A percentile compares a stretch with the other conserved stretches of the same genome.
These are phyloP conservation scores for Phytophthora multivora DNA, from an alignment of 352 stramenopile species.

Conservation along the genomic window DNA sequence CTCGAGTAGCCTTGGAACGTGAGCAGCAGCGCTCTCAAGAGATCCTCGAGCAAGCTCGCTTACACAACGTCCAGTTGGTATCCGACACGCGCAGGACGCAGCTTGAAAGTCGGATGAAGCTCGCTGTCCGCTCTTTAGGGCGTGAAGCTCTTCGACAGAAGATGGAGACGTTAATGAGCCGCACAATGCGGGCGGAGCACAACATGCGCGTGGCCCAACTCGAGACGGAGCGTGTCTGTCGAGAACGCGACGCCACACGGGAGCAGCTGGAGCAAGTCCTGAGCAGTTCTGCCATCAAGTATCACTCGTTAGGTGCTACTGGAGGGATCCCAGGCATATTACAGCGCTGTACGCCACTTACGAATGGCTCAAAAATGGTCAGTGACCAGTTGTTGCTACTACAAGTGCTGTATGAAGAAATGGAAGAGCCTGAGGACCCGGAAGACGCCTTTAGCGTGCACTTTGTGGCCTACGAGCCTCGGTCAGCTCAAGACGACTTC, in stretches of 20 bases:
- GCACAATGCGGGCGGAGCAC: conserved; percentile 58
- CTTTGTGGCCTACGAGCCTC: conserved; percentile 37
- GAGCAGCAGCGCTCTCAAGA: conserved; percentile 38
- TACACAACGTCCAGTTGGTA: conserved; percentile 51
- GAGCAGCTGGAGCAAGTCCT: conserved; percentile 57
- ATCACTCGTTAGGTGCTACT: conserved; percentile 46
- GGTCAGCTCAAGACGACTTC: conserved; percentile 40
- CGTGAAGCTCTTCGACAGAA: conserved; percentile 70
- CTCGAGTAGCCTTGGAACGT: conserved; percentile 52
- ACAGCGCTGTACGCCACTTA: conserved; percentile 43
- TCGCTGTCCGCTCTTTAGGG: conserved; percentile 59
- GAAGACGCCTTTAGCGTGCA: conserved; percentile 42
- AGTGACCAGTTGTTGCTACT: conserved; percentile 54
- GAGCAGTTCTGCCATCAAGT: conserved; percentile 56
- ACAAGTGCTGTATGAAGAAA: conserved; percentile 69
- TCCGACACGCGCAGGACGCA: conserved; percentile 57
- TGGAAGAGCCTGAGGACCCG: conserved; percentile 21
- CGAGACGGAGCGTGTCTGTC: conserved; percentile 36
- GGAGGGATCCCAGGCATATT: conserved; percentile 65
- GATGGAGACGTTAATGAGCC: conserved; percentile 59
- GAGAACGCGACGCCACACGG: conserved; percentile 43
- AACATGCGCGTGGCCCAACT: conserved; percentile 56
- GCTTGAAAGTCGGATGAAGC: conserved; percentile 58
- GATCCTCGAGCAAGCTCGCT: conserved; percentile 49
- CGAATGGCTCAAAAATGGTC: conserved; percentile 44